Conservation (phyloP, 768 basidiomycete species). For the Trametes maxima region DNA sequence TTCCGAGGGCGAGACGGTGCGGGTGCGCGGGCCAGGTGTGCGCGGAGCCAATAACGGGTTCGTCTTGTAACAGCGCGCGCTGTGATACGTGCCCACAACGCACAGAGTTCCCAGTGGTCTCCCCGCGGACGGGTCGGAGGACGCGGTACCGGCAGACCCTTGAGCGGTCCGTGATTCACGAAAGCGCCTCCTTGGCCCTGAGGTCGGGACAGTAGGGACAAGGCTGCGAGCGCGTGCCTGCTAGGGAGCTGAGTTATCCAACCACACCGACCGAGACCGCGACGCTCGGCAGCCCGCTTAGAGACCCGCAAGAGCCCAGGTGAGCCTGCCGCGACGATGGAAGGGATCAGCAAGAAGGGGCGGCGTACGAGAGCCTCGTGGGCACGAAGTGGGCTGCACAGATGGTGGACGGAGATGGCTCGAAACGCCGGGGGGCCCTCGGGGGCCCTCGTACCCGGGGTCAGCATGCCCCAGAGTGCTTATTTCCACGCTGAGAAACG, state of each 20-base stretch:
- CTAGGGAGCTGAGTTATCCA: too few relatives aligned
- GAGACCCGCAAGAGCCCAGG: neutral
- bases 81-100: neutral
- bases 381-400: conserved; percentile 4
- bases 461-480: neutral
- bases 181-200: neutral
- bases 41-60: neutral
- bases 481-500: neutral
- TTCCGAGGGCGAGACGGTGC: too few relatives aligned
- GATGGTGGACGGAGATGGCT: conserved; percentile 13
- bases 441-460: neutral
- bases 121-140: neutral
- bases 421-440: neutral
- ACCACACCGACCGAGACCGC: neutral
- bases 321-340: conserved; percentile 11
- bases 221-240: too few relatives aligned
- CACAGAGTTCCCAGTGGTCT: neutral
- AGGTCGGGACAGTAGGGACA: too few relatives aligned
- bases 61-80: conserved; percentile 6
- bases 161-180: neutral
- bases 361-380: conserved; percentile 22
- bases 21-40: neutral
- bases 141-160: neutral
- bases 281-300: neutral
- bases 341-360: conserved; percentile 13